Conservation (phyloP, 345 rosid genomes). For the Alliaria petiolata region DNA sequence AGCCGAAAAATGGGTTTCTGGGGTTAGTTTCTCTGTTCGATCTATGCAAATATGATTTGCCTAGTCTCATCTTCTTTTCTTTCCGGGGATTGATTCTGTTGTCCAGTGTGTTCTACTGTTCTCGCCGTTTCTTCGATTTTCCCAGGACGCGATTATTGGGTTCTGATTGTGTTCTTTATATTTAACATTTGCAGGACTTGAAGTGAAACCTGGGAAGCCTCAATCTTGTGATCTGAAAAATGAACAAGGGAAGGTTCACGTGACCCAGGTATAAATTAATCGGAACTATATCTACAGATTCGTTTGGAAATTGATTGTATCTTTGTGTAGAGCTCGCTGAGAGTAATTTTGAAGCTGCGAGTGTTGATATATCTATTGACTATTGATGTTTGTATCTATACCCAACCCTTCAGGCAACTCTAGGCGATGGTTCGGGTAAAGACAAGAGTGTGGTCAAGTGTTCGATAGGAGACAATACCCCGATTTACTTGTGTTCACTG, state of each 20-base stretch:
- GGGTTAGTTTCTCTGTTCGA: slow-evolving; percentile 43
- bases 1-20: slow-evolving; percentile 54
- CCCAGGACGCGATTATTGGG: neutral
- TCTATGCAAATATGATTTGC: neutral
- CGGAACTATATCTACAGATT: neutral
- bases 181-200: slow-evolving; percentile 44
- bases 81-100: neutral
- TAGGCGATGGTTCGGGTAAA: slow-evolving; percentile 63
- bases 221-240: slow-evolving; percentile 54
- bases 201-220: slow-evolving; percentile 84
- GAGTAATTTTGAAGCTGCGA: neutral
- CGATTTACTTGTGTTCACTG: slow-evolving; percentile 74
- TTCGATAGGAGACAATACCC: slow-evolving; percentile 51
- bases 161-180: neutral
- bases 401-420: slow-evolving; percentile 60
- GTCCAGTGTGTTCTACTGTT: neutral
- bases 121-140: neutral
- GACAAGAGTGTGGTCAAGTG: slow-evolving; percentile 79
- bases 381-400: slow-evolving; percentile 2
- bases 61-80: neutral
- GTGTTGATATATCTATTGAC: no score
- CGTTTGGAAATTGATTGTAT: neutral
- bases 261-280: slow-evolving; percentile 70
- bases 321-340: neutral
- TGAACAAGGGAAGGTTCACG: slow-evolving; percentile 61